Conservation (phyloP, 306 rosid species). For the Sicyos edulis region DNA sequence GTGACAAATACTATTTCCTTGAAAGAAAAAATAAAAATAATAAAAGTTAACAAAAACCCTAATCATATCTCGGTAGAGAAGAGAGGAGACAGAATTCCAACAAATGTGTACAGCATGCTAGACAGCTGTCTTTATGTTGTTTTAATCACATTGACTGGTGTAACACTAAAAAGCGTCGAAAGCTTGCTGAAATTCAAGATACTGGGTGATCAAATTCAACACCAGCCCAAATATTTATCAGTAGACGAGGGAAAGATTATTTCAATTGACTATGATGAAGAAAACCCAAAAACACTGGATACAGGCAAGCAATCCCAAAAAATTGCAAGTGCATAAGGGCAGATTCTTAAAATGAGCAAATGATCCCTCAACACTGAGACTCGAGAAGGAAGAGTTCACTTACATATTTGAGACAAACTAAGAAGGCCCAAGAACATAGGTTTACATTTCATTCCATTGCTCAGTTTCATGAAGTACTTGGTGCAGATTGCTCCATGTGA, state of each 20-base stretch:
- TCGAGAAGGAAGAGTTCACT: background rate
- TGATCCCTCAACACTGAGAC: slow-evolving; percentile 4
- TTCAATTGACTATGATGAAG: background rate
- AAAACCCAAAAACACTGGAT: background rate
- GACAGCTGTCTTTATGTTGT: background rate
- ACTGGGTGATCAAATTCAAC: background rate
- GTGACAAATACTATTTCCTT: background rate
- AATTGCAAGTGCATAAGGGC: background rate
- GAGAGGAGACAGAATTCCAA: background rate
- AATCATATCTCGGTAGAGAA: background rate
- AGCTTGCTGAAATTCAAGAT: background rate
- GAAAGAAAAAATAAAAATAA: background rate
- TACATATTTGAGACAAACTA: background rate
- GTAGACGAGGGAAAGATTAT: background rate
- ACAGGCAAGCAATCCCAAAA: background rate
- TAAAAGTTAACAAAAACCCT: background rate
- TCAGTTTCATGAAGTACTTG: background rate
- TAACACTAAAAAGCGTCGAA: background rate
- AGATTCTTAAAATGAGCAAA: slow-evolving; percentile 5
- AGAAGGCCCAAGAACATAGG: background rate
- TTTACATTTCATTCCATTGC: background rate
- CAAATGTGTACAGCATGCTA: background rate
- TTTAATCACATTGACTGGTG: background rate
- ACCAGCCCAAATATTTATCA: background rate
- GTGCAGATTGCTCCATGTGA: slow-evolving; percentile 2